Evolutionary conservation across 768 basidiomycete species (phyloP), one percentile per base, ranked within the genome.

Genomic region (Leccinellum rugosiceps): DNA sequence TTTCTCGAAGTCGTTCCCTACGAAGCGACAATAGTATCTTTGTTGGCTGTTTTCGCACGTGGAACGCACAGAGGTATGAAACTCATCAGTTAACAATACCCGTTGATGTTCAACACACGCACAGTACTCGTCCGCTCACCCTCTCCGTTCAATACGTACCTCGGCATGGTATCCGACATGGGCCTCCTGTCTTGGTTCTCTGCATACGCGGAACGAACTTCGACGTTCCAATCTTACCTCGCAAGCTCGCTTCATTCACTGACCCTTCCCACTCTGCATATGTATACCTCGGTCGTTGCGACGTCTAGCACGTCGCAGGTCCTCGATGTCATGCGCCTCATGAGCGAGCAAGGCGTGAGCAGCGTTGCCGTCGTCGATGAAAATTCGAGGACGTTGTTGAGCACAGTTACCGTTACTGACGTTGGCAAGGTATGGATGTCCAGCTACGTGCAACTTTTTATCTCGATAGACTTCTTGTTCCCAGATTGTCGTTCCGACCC

Each of bases 311-410:
- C 76, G 15, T 81, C 83, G 2, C 80, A 80, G 19, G 86, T 92
- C 25, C 74, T 92, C 50, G 87, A 90, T 68, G 90, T 90, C 6
- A 93, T 93, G 91, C 83, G 78, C 58, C 76, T 88, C 28, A 92
- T 93, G 90, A 90, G 88, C 63, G 88, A 90, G 58, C 82, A 88
- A 65, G 91, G 91, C 23, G 89, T 93, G 25, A 91, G 90, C 66
- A 91, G 87, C 63, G 78, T 92, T 46, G 91, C 90, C 15, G 86
- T 92, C 4, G 68, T 89, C 5, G 87, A 90, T 47, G 85, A 86
- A 49, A 84, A 83, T 30, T 77, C 69, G 3, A 84, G 87, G 4
- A 77, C 72, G 46, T 70, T 92, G 54, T 70, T 89, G 54, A 89
- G 90, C 58, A 87, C 88, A 3, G 84, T 92, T 35, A 90, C 88